A percentile compares a stretch with the other conserved stretches of the same genome.
Conservation (phyloP, 352 stramenopile genomes). For the Phytophthora cactorum region DNA sequence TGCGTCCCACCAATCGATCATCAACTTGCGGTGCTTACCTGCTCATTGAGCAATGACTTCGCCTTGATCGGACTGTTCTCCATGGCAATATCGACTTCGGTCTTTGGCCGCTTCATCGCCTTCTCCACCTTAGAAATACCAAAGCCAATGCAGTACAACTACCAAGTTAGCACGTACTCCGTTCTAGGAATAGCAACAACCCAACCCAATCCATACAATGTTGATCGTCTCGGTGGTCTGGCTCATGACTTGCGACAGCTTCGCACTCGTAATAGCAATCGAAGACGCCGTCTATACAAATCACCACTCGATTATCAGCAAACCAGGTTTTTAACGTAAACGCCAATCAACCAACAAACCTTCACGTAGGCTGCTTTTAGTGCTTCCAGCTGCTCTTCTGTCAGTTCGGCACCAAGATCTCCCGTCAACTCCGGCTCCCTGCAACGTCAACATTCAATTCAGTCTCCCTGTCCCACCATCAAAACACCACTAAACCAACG, state of each 20-base stretch:
- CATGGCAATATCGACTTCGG: constrained; percentile 72
- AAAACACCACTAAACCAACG: constrained; percentile 13
- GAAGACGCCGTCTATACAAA: constrained; percentile 55
- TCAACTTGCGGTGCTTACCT: constrained; percentile 27
- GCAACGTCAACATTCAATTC: not conserved
- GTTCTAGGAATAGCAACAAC: not conserved
- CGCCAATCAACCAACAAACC: constrained; percentile 30
- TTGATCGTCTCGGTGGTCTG: constrained; percentile 74
- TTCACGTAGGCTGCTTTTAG: constrained; percentile 64
- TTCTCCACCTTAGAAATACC: constrained; percentile 55
- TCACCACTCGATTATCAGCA: not conserved
- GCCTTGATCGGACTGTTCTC: constrained; percentile 71
- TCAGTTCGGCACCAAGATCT: constrained; percentile 37
- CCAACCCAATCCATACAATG: constrained; percentile 45
- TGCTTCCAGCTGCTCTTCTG: constrained; percentile 46
- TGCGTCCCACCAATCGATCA: not conserved
- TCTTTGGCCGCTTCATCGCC: constrained; percentile 82
- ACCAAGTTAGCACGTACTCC: not conserved
- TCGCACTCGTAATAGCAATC: constrained; percentile 58
- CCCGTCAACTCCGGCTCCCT: constrained; percentile 37
- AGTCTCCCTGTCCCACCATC: not conserved
- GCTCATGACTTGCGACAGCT: constrained; percentile 60
- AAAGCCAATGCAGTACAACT: not conserved
- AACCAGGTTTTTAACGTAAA: not conserved
- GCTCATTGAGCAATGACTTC: constrained; percentile 45